Evolutionary conservation across 2,329 filamentous ascomycete genomes (phyloP).

Genomic region (Camillea tinctor): DNA sequence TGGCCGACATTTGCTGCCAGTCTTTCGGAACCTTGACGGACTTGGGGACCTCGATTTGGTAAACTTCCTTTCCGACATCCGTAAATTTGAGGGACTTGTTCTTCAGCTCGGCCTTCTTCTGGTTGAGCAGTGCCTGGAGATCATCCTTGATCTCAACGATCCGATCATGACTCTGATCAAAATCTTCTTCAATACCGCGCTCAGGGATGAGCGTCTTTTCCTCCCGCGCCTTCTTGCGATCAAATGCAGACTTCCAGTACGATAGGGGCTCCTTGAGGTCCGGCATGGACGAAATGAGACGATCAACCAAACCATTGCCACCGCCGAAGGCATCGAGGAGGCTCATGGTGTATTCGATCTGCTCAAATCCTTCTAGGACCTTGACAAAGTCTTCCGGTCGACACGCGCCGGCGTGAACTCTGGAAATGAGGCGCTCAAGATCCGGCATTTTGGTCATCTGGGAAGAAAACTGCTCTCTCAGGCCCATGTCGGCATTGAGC

Average conservation of each 20-base stretch:
- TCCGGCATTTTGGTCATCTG: slow-evolving; percentile 92
- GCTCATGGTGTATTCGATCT: slow-evolving; percentile 91
- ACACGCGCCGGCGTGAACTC: slow-evolving; percentile 89
- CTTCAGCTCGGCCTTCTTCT: slow-evolving; percentile 70
- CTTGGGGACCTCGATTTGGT: slow-evolving; percentile 91
- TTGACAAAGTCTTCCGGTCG: slow-evolving; percentile 88
- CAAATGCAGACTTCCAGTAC: slow-evolving; percentile 91
- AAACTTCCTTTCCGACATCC: slow-evolving; percentile 94
- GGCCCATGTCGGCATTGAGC: slow-evolving; percentile 75
- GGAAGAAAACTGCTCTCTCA: slow-evolving; percentile 84
- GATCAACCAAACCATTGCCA: slow-evolving; percentile 80
- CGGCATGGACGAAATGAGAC: slow-evolving; percentile 82
- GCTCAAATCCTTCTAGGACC: slow-evolving; percentile 93
- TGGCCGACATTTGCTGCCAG: slow-evolving; percentile 97
- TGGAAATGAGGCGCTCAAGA: slow-evolving; percentile 88
- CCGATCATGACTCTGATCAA: slow-evolving; percentile 75
- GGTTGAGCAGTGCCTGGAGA: slow-evolving; percentile 68
- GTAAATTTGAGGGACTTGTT: slow-evolving; percentile 72
- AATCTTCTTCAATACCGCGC: slow-evolving; percentile 85
- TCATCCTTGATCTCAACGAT: slow-evolving; percentile 75
- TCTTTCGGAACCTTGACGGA: slow-evolving; percentile 77
- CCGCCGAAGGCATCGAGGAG: slow-evolving; percentile 71
- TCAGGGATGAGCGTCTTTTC: slow-evolving; percentile 83
- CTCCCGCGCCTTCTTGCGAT: slow-evolving; percentile 74
- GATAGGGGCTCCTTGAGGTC: slow-evolving; percentile 71